phyloP scores from a whole-genome alignment of 140 eudicot genomes.

The Anethum foeniculum region DNA sequence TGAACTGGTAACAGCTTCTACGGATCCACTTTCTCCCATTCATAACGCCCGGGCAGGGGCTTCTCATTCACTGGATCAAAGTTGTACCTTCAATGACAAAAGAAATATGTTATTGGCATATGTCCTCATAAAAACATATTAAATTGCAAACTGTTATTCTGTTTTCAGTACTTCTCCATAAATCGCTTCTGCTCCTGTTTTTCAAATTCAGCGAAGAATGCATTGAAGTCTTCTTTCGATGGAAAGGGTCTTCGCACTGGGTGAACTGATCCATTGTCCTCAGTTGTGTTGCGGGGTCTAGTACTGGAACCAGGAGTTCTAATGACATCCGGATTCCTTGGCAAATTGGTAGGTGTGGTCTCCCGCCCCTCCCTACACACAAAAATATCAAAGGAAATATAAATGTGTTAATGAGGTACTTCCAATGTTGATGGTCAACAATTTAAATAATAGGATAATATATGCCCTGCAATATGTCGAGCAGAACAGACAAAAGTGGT shows the following conservation, averaged over 20 bases:
- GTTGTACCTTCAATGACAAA: conserved; percentile 44
- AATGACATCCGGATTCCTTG: conserved; percentile 15
- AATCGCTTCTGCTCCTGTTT: conserved; percentile 40
- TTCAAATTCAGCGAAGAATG: conserved; percentile 43
- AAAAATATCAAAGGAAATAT: neutral
- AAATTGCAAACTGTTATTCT: neutral
- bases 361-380: conserved; percentile 24
- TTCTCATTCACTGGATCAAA: conserved; percentile 53
- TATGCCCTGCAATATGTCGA: neutral
- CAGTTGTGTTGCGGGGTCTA: conserved; percentile 21
- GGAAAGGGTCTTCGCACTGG: conserved; percentile 30
- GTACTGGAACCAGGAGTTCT: conserved; percentile 25
- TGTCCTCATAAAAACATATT: neutral
- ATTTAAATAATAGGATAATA: neutral
- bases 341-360: conserved; percentile 31
- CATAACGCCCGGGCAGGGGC: conserved; percentile 60
- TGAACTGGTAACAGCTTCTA: neutral
- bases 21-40: conserved; percentile 44
- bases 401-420: too few relatives aligned
- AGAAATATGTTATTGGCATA: conserved; percentile 1
- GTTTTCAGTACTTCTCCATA: conserved; percentile 39
- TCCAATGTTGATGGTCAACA: neutral
- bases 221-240: conserved; percentile 42
- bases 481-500: neutral
- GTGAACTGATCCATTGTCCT: conserved; percentile 22